phyloP scores from a whole-genome alignment of 2,329 filamentous ascomycete species.

The Herpotrichia juniperi region DNA sequence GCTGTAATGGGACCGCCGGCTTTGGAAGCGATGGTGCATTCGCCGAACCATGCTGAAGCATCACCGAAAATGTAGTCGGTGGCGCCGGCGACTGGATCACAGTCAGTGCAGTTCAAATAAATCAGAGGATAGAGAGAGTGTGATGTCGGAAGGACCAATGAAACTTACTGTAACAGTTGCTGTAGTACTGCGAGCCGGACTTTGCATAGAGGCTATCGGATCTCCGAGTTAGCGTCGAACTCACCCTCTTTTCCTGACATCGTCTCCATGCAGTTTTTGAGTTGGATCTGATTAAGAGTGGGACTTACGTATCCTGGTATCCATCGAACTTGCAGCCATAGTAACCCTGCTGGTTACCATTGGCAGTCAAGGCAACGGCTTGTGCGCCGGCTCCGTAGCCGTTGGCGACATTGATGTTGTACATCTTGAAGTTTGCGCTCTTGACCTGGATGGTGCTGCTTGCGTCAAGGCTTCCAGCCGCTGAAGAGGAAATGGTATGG shows the following conservation, averaged over 20 bases:
- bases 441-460: constrained; percentile 51
- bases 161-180: constrained; percentile 58
- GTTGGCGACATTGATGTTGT: constrained; percentile 64
- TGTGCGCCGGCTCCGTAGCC: constrained; percentile 26
- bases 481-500: constrained; percentile 43
- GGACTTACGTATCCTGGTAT: constrained; percentile 62
- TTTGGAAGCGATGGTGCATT: constrained; percentile 36
- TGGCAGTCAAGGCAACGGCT: constrained; percentile 57
- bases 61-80: constrained; percentile 63
- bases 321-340: constrained; percentile 59
- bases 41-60: constrained; percentile 55
- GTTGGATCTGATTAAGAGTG: too few relatives aligned
- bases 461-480: constrained; percentile 52
- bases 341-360: constrained; percentile 56
- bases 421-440: constrained; percentile 58
- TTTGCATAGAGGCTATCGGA: constrained; percentile 18
- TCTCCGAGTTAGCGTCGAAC: too few relatives aligned
- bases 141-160: too few relatives aligned
- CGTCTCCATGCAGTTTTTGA: too few relatives aligned
- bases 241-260: too few relatives aligned
- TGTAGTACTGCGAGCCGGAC: constrained; percentile 59
- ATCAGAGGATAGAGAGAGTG: too few relatives aligned
- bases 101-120: too few relatives aligned
- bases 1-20: constrained; percentile 16
- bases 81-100: constrained; percentile 60